Percentiles rank a stretch among this genome's conserved stretches.
Conservation (phyloP, 179 eudicot genomes). For the Dionaea muscipula region DNA sequence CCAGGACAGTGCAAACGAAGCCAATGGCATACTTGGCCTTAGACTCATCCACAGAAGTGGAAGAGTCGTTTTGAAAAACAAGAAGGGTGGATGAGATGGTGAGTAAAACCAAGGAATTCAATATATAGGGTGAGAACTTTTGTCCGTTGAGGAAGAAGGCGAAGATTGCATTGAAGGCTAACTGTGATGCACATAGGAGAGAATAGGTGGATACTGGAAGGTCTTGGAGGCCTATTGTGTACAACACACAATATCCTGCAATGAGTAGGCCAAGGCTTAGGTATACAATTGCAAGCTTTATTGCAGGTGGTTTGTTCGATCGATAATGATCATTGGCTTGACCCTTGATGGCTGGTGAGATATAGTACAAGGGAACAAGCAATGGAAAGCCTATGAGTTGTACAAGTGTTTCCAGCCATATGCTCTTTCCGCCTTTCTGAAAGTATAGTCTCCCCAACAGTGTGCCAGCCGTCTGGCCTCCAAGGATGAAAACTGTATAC, state of each 20-base stretch:
- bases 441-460: constrained; percentile 47
- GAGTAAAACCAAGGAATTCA: constrained; percentile 48
- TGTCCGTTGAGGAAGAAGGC: constrained; percentile 50
- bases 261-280: constrained; percentile 29
- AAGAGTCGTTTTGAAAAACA: constrained; percentile 21
- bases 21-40: constrained; percentile 26
- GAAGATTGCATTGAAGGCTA: constrained; percentile 58
- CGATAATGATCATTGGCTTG: background rate
- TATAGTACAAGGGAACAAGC: constrained; percentile 35
- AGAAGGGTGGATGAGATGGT: constrained; percentile 54
- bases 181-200: constrained; percentile 45
- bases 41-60: constrained; percentile 11
- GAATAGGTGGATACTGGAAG: constrained; percentile 64
- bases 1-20: constrained; percentile 32
- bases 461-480: constrained; percentile 31
- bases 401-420: constrained; percentile 44
- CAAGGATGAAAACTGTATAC: constrained; percentile 29
- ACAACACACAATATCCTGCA: constrained; percentile 32
- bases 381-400: constrained; percentile 43
- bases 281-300: constrained; percentile 16
- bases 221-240: constrained; percentile 43
- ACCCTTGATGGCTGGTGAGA: constrained; percentile 7
- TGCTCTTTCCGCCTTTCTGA: constrained; percentile 53
- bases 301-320: constrained; percentile 5
- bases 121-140: constrained; percentile 42